Percentiles rank a stretch among this genome's conserved stretches.
These are phyloP conservation scores for Phylloporus rhodoxanthus DNA, from an alignment of 768 basidiomycete species.

Conservation along the genomic window DNA sequence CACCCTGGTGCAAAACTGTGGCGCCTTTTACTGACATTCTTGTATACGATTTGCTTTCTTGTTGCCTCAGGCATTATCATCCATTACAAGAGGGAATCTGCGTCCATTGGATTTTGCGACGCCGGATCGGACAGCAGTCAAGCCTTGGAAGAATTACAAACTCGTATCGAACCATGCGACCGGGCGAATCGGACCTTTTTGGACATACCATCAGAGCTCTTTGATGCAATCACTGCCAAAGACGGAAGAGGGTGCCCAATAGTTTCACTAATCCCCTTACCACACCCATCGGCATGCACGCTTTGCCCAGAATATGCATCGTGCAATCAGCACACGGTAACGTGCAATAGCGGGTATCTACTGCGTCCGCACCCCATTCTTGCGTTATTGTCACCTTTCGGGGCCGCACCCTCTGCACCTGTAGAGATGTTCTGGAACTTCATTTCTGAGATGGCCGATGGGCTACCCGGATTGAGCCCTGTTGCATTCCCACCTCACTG, in stretches of 20 bases:
- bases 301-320: slow-evolving; percentile 66
- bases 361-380: slow-evolving; percentile 58
- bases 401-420: slow-evolving; percentile 34
- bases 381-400: slow-evolving; percentile 37
- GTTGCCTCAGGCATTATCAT: slow-evolving; percentile 31
- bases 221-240: slow-evolving; percentile 22
- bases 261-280: slow-evolving; percentile 48
- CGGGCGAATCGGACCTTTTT: slow-evolving; percentile 47
- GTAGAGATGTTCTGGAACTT: slow-evolving; percentile 41
- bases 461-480: slow-evolving; percentile 71
- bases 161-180: slow-evolving; percentile 49
- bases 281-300: slow-evolving; percentile 59
- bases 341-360: slow-evolving; percentile 65
- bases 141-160: slow-evolving; percentile 44
- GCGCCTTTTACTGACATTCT: slow-evolving; percentile 37
- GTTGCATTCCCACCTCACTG: slow-evolving; percentile 73
- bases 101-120: slow-evolving; percentile 73
- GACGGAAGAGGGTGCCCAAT: slow-evolving; percentile 46
- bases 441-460: slow-evolving; percentile 49
- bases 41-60: slow-evolving; percentile 35
- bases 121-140: slow-evolving; percentile 54
- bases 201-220: slow-evolving; percentile 28
- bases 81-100: slow-evolving; percentile 62
- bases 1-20: slow-evolving; percentile 12
- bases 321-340: slow-evolving; percentile 51